These are phyloP conservation scores for Exophiala aquamarina DNA, from an alignment of 2,329 filamentous ascomycete species.

Conservation along the genomic window DNA sequence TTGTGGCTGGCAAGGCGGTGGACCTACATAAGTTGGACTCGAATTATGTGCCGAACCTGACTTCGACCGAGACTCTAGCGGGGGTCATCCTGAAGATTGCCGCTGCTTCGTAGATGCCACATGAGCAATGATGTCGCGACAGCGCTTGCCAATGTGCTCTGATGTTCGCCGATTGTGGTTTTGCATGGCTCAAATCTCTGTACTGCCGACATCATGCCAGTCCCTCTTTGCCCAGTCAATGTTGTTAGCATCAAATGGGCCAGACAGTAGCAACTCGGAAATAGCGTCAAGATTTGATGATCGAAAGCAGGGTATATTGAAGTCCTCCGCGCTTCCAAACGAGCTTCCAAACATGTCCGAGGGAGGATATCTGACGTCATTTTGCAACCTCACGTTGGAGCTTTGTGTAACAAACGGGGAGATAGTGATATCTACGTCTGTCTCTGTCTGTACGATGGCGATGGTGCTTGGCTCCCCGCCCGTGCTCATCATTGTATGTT, in stretches of 20 bases:
- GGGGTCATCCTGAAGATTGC: constrained; percentile 7
- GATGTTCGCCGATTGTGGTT: not conserved
- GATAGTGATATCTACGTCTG: not conserved
- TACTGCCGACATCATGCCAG: constrained; percentile 4
- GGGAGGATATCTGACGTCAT: constrained; percentile 1
- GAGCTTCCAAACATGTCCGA: constrained; percentile 2
- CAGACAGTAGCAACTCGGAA: constrained; percentile 6
- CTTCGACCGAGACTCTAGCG: not conserved
- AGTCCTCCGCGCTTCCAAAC: constrained; percentile 3
- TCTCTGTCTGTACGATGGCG: constrained; percentile 1
- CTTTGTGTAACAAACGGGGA: constrained; percentile 1
- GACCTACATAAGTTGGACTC: constrained; percentile 4
- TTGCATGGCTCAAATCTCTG: constrained; percentile 4
- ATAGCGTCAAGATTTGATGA: constrained; percentile 8
- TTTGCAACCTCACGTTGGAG: constrained; percentile 1
- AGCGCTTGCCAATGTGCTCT: not conserved
- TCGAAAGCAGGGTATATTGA: constrained; percentile 6
- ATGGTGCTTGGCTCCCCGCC: not conserved
- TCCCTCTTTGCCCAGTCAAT: constrained; percentile 5
- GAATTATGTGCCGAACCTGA: constrained; percentile 8
- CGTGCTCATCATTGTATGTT: constrained; percentile 3
- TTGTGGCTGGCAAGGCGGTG: constrained; percentile 3
- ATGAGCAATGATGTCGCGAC: not conserved
- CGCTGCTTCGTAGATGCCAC: constrained; percentile 4
- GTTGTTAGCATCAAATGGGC: constrained; percentile 7